Percentiles rank a stretch among this genome's conserved stretches.
These are phyloP conservation scores for Solanum gracilifrons DNA, from an alignment of 257 asterid genomes.

Conservation along the genomic window DNA sequence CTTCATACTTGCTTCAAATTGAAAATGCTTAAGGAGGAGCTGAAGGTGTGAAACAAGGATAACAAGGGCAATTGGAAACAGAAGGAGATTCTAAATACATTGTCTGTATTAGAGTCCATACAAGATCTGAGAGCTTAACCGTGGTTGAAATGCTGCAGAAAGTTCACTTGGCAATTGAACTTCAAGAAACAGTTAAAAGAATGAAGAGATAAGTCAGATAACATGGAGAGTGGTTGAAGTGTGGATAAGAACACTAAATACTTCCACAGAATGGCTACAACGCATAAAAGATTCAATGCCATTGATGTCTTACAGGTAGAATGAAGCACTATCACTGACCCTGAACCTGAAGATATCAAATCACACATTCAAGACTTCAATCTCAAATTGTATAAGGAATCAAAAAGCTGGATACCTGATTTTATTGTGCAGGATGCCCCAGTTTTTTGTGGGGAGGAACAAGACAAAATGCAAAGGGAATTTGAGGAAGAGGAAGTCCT, in stretches of 20 bases:
- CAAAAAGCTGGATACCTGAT: background rate
- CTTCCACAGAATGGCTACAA: background rate
- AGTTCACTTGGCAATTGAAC: background rate
- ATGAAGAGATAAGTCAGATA: background rate
- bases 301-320: background rate
- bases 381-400: background rate
- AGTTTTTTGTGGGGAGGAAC: background rate
- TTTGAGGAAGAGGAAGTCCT: background rate
- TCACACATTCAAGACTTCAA: background rate
- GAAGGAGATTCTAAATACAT: background rate
- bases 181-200: background rate
- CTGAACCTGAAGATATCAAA: background rate
- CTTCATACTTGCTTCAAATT: background rate
- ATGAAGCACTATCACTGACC: background rate
- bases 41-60: background rate
- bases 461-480: background rate
- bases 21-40: background rate
- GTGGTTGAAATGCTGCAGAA: background rate
- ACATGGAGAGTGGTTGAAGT: background rate
- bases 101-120: background rate
- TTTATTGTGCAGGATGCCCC: background rate
- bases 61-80: background rate
- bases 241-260: background rate
- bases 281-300: background rate
- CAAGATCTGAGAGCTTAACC: background rate